phyloP scores from a whole-genome alignment of 2,329 filamentous ascomycete genomes.

The Paecilomyces sp. region DNA sequence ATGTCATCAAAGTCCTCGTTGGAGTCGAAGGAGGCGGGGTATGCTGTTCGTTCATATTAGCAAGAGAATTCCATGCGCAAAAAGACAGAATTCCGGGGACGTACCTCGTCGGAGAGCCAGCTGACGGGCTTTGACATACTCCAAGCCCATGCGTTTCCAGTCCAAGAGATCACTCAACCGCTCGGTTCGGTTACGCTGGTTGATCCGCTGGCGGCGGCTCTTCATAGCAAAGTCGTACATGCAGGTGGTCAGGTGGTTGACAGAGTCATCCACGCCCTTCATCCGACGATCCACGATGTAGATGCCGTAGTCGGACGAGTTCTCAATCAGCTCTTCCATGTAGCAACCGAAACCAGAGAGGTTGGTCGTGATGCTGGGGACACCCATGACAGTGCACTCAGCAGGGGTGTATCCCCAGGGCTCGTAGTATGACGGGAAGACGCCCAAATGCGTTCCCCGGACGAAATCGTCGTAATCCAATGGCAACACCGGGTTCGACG shows the following conservation, averaged over 20 bases:
- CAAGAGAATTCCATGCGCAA: background rate
- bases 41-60: slow-evolving; percentile 47
- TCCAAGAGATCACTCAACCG: slow-evolving; percentile 89
- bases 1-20: slow-evolving; percentile 79
- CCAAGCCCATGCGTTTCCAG: slow-evolving; percentile 99
- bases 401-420: slow-evolving; percentile 98
- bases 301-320: slow-evolving; percentile 95
- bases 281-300: slow-evolving; percentile 95
- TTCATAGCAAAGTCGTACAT: slow-evolving; percentile 95
- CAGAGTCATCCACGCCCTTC: slow-evolving; percentile 95
- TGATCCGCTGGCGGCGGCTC: slow-evolving; percentile 93
- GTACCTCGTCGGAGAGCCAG: slow-evolving; percentile 69
- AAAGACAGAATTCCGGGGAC: background rate
- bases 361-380: slow-evolving; percentile 97
- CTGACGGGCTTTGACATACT: slow-evolving; percentile 96
- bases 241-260: slow-evolving; percentile 84
- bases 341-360: slow-evolving; percentile 97
- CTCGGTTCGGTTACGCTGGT: slow-evolving; percentile 95
- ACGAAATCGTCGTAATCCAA: slow-evolving; percentile 99
- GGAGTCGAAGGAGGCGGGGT: slow-evolving; percentile 73
- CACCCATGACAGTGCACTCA: slow-evolving; percentile 98
- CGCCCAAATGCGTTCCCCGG: slow-evolving; percentile 86
- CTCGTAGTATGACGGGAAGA: slow-evolving; percentile 98
- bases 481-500: slow-evolving; percentile 86
- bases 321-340: slow-evolving; percentile 98